phyloP scores from a whole-genome alignment of 2,329 filamentous ascomycete genomes.

The Trichoderma endophyticum region DNA sequence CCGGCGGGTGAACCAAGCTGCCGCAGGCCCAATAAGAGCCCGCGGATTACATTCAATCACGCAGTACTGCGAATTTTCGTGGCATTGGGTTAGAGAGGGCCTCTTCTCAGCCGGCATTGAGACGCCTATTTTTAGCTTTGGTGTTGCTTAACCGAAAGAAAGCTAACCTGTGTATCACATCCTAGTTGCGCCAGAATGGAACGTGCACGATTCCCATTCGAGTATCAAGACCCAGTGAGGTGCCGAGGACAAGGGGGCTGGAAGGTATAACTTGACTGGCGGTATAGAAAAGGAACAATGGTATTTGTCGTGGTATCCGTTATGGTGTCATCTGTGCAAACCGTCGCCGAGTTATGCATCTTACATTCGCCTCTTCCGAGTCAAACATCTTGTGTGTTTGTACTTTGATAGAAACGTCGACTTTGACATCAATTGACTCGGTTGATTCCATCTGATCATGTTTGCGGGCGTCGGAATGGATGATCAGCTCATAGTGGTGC shows the following conservation, averaged over 20 bases:
- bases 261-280: background rate
- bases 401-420: background rate
- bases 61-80: background rate
- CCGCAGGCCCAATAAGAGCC: conserved; percentile 16
- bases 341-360: background rate
- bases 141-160: background rate
- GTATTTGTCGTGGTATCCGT: background rate
- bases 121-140: conserved; percentile 10
- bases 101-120: background rate
- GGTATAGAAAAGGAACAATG: background rate
- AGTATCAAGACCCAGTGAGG: background rate
- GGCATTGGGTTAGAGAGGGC: background rate
- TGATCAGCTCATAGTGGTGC: background rate
- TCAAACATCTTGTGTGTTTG: background rate
- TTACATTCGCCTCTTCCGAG: background rate
- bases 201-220: conserved; percentile 14
- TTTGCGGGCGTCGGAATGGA: background rate
- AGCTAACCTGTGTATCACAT: background rate
- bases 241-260: background rate
- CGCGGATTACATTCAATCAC: conserved; percentile 1
- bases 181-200: background rate
- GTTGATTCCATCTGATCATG: background rate
- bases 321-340: background rate
- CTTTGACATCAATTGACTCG: background rate
- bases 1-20: conserved; percentile 11